These are phyloP conservation scores for Saccharomycopsis amapae DNA, from an alignment of 805 yeast species.

Conservation along the genomic window DNA sequence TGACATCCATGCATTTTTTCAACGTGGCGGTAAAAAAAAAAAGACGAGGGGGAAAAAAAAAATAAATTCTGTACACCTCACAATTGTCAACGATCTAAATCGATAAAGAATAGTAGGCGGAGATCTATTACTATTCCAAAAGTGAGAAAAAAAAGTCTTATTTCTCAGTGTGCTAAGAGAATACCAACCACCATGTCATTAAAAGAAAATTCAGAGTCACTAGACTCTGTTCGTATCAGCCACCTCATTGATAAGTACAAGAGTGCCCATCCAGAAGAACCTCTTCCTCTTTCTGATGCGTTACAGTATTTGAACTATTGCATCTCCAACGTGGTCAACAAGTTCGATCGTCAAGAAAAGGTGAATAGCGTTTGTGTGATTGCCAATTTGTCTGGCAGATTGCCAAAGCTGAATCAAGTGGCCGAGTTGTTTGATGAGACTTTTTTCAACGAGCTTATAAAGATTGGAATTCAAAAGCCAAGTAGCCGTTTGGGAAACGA, in stretches of 20 bases:
- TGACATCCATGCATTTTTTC: too few species aligned
- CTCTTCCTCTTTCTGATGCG: constrained; percentile 6
- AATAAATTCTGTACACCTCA: too few species aligned
- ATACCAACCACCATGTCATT: too few species aligned
- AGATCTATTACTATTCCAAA: too few species aligned
- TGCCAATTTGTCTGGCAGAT: constrained; percentile 43
- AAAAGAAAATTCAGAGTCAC: too few species aligned
- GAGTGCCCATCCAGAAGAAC: constrained; percentile 4
- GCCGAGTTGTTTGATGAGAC: constrained; percentile 33
- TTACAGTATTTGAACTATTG: constrained; percentile 26
- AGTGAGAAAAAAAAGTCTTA: too few species aligned
- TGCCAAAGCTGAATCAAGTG: constrained; percentile 34
- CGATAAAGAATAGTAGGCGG: too few species aligned
- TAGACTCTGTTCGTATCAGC: constrained; percentile 2
- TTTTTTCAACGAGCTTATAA: constrained; percentile 35
- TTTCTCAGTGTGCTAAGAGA: too few species aligned
- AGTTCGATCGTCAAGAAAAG: constrained; percentile 42
- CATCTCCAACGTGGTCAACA: constrained; percentile 34
- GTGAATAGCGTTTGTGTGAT: constrained; percentile 47
- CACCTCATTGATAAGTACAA: constrained; percentile 6
- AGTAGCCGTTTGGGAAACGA: constrained; percentile 40
- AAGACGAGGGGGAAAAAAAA: too few species aligned
- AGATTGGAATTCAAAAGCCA: constrained; percentile 36
- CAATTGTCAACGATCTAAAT: too few species aligned
- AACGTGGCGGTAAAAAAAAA: too few species aligned